Conservation (phyloP, 352 stramenopile species). For the Aphanomyces stellatus region DNA sequence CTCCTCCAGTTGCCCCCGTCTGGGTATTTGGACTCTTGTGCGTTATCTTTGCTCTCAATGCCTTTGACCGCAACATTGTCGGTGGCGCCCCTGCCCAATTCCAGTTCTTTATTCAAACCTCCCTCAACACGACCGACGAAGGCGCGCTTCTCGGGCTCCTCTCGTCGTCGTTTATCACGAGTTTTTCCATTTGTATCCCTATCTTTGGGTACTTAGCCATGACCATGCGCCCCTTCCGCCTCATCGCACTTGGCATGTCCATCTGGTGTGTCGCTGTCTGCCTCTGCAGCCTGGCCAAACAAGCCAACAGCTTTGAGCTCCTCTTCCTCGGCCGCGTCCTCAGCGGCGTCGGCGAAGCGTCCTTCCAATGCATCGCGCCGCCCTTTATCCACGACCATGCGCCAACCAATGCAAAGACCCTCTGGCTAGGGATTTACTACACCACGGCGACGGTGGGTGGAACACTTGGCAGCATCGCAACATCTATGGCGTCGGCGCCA, state of each 20-base stretch:
- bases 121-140: constrained; percentile 2
- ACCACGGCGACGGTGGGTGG: not conserved
- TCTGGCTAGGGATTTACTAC: constrained; percentile 43
- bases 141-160: constrained; percentile 12
- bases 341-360: constrained; percentile 47
- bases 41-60: constrained; percentile 7
- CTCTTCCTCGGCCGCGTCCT: constrained; percentile 45
- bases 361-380: constrained; percentile 46
- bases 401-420: constrained; percentile 23
- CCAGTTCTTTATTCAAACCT: constrained; percentile 10
- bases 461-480: not conserved
- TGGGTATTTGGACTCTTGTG: not conserved
- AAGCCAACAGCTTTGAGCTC: constrained; percentile 34
- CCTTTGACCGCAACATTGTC: constrained; percentile 14
- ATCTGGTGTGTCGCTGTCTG: constrained; percentile 47
- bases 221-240: constrained; percentile 35
- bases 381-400: constrained; percentile 61
- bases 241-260: constrained; percentile 39
- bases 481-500: not conserved
- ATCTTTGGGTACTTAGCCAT: constrained; percentile 50
- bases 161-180: constrained; percentile 9
- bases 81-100: constrained; percentile 13
- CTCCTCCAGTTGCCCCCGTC: too few species aligned
- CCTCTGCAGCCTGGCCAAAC: constrained; percentile 31
- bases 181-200: constrained; percentile 18